Evolutionary conservation across 140 eudicot species (phyloP).

Genomic region (Flaveria floridana): DNA sequence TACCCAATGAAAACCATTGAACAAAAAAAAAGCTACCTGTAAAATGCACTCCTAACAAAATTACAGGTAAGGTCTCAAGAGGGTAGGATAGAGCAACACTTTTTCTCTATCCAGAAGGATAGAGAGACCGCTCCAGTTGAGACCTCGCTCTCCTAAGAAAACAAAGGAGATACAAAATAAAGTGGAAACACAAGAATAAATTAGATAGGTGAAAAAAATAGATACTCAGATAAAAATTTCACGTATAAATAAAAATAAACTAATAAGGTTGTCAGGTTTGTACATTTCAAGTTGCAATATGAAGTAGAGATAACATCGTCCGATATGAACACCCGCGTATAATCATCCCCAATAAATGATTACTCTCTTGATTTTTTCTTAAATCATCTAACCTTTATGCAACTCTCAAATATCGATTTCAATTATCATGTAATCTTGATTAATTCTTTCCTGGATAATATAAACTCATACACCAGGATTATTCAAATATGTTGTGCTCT

Average conservation of each 20-base stretch:
- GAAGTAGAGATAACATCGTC: neutral
- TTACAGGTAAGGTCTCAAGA: too few species aligned
- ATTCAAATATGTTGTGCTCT: slow-evolving; percentile 4
- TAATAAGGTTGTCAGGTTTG: neutral
- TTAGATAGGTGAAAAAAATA: neutral
- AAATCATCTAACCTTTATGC: neutral
- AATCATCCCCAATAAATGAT: neutral
- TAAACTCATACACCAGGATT: neutral
- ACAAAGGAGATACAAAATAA: neutral
- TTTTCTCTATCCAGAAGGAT: too few species aligned
- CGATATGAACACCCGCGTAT: neutral
- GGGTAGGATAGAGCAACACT: too few species aligned
- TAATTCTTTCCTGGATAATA: neutral
- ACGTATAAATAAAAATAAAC: neutral
- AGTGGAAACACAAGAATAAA: neutral
- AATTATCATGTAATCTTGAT: neutral
- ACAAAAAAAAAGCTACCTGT: too few species aligned
- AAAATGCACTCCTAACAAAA: too few species aligned
- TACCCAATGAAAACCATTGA: neutral
- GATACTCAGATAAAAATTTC: neutral
- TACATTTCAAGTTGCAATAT: neutral
- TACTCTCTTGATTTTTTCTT: neutral
- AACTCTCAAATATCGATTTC: neutral
- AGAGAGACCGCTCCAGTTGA: too few species aligned
- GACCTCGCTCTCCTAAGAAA: neutral